These are phyloP conservation scores for Diospyros kaki DNA, from an alignment of 148 eudicot species.

Conservation along the genomic window DNA sequence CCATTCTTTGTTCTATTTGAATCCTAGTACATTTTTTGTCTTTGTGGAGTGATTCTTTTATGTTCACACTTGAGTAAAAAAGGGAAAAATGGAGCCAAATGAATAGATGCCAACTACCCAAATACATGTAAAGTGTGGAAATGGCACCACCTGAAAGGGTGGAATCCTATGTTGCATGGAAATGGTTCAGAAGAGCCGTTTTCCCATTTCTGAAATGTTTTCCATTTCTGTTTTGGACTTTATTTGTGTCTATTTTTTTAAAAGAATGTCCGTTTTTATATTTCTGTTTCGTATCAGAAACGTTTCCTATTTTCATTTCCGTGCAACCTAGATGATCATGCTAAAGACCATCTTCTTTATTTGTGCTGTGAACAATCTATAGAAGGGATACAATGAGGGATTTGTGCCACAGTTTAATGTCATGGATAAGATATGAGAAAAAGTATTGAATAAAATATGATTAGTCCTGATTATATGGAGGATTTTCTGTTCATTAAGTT, in stretches of 20 bases:
- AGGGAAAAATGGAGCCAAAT: background rate
- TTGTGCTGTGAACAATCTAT: background rate
- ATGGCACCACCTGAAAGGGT: no score
- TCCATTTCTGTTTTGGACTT: no score
- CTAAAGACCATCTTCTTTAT: conserved; percentile 2
- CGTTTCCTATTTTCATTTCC: no score
- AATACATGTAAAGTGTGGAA: background rate
- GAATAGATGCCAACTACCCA: background rate
- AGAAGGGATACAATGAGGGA: background rate
- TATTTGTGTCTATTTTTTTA: no score
- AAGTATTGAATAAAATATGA: background rate
- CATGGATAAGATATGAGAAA: background rate
- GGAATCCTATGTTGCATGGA: background rate
- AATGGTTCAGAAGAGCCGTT: background rate
- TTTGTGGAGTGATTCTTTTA: no score
- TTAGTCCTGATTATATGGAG: background rate
- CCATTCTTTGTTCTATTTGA: background rate
- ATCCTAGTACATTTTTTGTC: background rate
- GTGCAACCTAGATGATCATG: no score
- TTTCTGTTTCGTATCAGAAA: no score
- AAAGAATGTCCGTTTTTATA: no score
- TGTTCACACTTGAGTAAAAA: background rate
- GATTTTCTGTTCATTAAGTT: background rate
- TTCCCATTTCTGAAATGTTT: no score
- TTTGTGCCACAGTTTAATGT: background rate